Conservation (phyloP, 176 grass and related monocot genomes). For the Oryza australiensis region DNA sequence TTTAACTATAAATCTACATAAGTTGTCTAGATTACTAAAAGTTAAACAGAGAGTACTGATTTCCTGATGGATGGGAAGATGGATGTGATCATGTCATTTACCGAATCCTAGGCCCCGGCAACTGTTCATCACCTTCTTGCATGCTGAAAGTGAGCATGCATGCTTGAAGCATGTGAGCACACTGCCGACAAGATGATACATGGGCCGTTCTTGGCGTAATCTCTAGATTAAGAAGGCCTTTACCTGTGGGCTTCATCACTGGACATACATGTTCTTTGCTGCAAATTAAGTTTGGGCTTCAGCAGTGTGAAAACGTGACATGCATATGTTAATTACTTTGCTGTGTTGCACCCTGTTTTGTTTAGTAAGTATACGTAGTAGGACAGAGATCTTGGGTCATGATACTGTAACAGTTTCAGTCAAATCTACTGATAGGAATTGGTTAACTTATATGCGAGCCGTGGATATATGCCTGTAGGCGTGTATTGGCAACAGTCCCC, state of each 20-base stretch:
- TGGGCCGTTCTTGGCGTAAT: background rate
- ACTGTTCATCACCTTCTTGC: background rate
- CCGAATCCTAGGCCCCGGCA: no score
- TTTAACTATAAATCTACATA: no score
- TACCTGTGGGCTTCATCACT: background rate
- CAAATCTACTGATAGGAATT: background rate
- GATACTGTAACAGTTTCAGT: background rate
- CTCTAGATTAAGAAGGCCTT: background rate
- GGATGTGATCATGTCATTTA: no score
- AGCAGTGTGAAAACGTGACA: background rate
- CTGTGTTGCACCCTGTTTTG: background rate
- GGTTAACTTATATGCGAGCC: background rate
- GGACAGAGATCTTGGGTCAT: background rate
- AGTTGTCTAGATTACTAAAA: no score
- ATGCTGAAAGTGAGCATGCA: background rate
- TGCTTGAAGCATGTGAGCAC: background rate
- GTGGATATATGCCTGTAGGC: background rate
- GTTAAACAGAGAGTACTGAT: no score
- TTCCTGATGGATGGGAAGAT: background rate
- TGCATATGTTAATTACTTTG: background rate
- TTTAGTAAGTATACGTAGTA: no score
- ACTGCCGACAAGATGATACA: background rate
- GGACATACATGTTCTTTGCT: background rate
- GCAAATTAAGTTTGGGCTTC: background rate
- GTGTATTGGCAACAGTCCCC: background rate